Evolutionary conservation across 305 asterid species (phyloP).

Genomic region (Salvia sclarea): DNA sequence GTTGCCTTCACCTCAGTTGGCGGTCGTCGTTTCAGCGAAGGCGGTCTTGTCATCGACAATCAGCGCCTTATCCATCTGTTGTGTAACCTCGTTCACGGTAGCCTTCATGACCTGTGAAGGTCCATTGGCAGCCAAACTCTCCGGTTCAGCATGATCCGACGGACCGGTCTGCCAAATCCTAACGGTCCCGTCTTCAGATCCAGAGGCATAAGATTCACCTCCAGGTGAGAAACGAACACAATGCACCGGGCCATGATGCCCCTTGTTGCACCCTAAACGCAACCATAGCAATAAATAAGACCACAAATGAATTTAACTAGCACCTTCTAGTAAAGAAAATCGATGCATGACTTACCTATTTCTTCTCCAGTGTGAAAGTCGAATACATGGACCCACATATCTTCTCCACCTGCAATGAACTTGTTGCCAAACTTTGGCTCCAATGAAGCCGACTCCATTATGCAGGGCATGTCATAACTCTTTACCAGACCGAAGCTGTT

Average conservation of each 20-base stretch:
- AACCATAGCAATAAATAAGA: background rate
- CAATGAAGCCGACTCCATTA: slow-evolving; percentile 89
- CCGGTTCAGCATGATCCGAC: slow-evolving; percentile 46
- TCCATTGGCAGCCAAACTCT: slow-evolving; percentile 44
- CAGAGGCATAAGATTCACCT: slow-evolving; percentile 92
- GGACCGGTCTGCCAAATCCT: slow-evolving; percentile 92
- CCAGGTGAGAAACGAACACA: slow-evolving; percentile 93
- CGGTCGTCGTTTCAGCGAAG: background rate
- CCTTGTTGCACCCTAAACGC: slow-evolving; percentile 90
- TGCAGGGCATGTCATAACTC: slow-evolving; percentile 88
- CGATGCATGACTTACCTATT: slow-evolving; percentile 52
- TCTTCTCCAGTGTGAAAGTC: slow-evolving; percentile 89
- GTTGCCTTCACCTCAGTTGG: slow-evolving; percentile 33
- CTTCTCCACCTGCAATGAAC: slow-evolving; percentile 98
- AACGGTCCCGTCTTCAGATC: slow-evolving; percentile 96
- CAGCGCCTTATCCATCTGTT: slow-evolving; percentile 59
- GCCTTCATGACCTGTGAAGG: slow-evolving; percentile 48
- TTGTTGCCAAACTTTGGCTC: slow-evolving; percentile 89
- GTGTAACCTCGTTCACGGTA: slow-evolving; percentile 49
- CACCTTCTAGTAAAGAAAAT: background rate
- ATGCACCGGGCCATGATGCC: slow-evolving; percentile 98
- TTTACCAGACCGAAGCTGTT: slow-evolving; percentile 89
- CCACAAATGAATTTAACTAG: background rate
- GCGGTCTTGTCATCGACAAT: slow-evolving; percentile 40
- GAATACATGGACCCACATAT: slow-evolving; percentile 90